Conservation (phyloP, 2,329 filamentous ascomycete genomes). For the Alternaria sp. region DNA sequence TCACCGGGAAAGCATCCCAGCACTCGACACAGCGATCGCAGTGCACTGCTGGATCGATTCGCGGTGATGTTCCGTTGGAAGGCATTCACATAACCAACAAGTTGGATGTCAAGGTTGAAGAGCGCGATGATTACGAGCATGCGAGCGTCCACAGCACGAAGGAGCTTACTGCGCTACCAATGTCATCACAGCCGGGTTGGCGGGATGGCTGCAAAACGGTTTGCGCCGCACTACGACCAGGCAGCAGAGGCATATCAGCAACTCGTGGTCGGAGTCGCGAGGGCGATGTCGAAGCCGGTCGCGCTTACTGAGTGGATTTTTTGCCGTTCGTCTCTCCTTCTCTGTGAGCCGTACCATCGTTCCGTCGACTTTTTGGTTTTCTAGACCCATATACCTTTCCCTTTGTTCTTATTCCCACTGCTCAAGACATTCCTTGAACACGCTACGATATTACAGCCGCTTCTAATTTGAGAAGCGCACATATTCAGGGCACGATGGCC, state of each 20-base stretch:
- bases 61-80: conserved; percentile 22
- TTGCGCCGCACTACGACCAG: conserved; percentile 18
- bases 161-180: conserved; percentile 24
- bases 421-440: neutral
- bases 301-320: neutral
- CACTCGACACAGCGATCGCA: neutral
- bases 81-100: conserved; percentile 31
- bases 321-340: neutral
- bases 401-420: neutral
- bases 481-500: neutral
- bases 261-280: conserved; percentile 3
- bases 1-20: neutral
- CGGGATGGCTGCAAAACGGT: conserved; percentile 24
- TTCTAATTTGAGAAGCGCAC: neutral
- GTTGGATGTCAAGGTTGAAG: conserved; percentile 26
- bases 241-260: conserved; percentile 5
- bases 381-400: neutral
- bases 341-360: accelerated
- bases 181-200: conserved; percentile 5
- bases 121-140: conserved; percentile 24
- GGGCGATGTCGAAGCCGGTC: conserved; percentile 10
- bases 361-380: neutral
- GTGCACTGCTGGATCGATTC: neutral
- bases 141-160: conserved; percentile 26
- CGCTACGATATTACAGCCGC: neutral